These are phyloP conservation scores for Hypoxylon sp. DNA, from an alignment of 2,329 filamentous ascomycete species.

Conservation along the genomic window DNA sequence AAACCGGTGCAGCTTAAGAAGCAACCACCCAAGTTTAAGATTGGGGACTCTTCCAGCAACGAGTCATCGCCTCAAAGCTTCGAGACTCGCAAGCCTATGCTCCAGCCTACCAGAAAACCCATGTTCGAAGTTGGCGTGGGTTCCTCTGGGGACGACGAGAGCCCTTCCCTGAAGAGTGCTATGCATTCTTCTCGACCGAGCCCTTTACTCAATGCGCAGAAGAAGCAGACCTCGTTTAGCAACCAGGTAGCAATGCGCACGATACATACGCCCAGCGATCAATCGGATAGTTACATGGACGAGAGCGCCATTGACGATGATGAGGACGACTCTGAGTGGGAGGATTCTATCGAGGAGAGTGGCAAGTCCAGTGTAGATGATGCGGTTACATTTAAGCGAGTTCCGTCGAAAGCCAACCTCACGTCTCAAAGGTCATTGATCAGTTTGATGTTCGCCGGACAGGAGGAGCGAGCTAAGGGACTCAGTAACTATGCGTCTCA, in stretches of 20 bases:
- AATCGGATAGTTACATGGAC: constrained; percentile 72
- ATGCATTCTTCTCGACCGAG: constrained; percentile 56
- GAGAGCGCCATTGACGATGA: constrained; percentile 85
- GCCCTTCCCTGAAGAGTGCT: constrained; percentile 69
- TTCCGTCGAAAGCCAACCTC: constrained; percentile 86
- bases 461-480: constrained; percentile 75
- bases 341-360: constrained; percentile 79
- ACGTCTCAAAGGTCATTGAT: constrained; percentile 88
- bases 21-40: constrained; percentile 68
- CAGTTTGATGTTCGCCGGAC: constrained; percentile 82
- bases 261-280: constrained; percentile 66
- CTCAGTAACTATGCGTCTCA: constrained; percentile 74
- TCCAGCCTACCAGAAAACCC: constrained; percentile 50
- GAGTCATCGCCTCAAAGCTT: constrained; percentile 73
- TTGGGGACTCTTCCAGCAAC: constrained; percentile 82
- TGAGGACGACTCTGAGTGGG: constrained; percentile 68
- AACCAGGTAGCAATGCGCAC: constrained; percentile 76
- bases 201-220: constrained; percentile 56
- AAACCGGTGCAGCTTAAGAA: constrained; percentile 76
- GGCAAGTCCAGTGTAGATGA: constrained; percentile 85
- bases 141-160: constrained; percentile 79
- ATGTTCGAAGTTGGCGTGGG: constrained; percentile 62
- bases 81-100: constrained; percentile 50
- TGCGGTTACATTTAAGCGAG: constrained; percentile 83
- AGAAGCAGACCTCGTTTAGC: constrained; percentile 85